phyloP scores from a whole-genome alignment of 2,329 filamentous ascomycete species.

The Metarhizium guizhouense region DNA sequence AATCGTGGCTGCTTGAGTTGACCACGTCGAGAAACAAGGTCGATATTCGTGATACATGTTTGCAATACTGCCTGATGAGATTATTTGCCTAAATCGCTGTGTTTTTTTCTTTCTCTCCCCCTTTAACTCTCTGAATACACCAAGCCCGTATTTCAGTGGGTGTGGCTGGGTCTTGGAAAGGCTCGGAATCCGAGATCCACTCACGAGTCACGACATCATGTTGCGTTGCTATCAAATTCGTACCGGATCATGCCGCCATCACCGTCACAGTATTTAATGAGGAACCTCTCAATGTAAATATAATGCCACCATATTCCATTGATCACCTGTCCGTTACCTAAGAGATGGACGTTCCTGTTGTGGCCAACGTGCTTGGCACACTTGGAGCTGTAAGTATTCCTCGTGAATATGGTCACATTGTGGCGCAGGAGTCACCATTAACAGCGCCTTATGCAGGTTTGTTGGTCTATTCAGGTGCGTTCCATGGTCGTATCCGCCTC shows the following conservation, averaged over 20 bases:
- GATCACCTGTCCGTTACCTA: neutral
- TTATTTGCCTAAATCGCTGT: neutral
- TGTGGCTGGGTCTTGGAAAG: neutral
- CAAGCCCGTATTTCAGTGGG: neutral
- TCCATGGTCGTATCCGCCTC: no score
- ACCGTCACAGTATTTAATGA: neutral
- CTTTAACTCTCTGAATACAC: neutral
- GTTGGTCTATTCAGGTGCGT: conserved; percentile 50
- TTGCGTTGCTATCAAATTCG: neutral
- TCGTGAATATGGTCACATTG: neutral
- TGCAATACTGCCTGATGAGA: neutral
- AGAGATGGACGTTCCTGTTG: conserved; percentile 43
- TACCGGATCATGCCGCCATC: neutral
- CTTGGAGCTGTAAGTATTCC: conserved; percentile 41
- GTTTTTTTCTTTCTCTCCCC: neutral
- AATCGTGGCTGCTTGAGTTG: neutral
- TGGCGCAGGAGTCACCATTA: neutral
- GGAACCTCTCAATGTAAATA: neutral
- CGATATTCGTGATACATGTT: neutral
- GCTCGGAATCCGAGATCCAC: neutral
- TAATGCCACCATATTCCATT: neutral
- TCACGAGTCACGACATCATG: neutral
- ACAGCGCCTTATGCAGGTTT: conserved; percentile 27
- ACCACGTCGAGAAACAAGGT: neutral
- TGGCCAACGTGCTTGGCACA: conserved; percentile 50